Percentiles rank a stretch among this genome's conserved stretches.
Evolutionary conservation across 1,284 basidiomycete species (phyloP).

Genomic region (Inonotus obliquus): DNA sequence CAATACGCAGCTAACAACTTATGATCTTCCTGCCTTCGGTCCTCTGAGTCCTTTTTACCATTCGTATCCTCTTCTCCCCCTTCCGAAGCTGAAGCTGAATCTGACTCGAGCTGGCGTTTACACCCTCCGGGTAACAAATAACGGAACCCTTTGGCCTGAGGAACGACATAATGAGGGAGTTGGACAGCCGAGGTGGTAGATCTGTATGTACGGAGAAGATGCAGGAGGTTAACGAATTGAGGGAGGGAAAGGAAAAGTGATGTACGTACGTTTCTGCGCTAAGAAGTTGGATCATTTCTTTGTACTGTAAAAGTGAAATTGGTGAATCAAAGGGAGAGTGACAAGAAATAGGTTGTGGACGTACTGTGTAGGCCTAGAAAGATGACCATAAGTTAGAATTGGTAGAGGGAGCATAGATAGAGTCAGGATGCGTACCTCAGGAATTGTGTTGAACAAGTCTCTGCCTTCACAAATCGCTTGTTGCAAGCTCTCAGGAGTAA

Average conservation of each 20-base stretch:
- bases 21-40: neutral
- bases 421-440: constrained; percentile 30
- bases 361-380: constrained; percentile 14
- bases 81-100: neutral
- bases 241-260: neutral
- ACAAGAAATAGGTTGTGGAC: neutral
- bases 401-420: constrained; percentile 8
- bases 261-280: constrained; percentile 21
- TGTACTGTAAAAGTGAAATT: constrained; percentile 15
- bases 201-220: neutral
- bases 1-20: neutral
- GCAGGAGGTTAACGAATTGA: neutral
- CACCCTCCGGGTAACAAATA: constrained; percentile 17
- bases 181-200: constrained; percentile 6
- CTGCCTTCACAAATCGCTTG: constrained; percentile 32
- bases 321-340: neutral
- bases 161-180: constrained; percentile 13
- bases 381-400: constrained; percentile 20
- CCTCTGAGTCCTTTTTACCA: neutral
- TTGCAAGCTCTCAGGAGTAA: constrained; percentile 28
- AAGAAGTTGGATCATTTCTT: constrained; percentile 21
- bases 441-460: constrained; percentile 32
- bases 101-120: neutral
- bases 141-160: neutral
- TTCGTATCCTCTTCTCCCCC: neutral